These are phyloP conservation scores for Acanthamoeba royreba DNA, from an alignment of 208 protist genomes.

Conservation along the genomic window DNA sequence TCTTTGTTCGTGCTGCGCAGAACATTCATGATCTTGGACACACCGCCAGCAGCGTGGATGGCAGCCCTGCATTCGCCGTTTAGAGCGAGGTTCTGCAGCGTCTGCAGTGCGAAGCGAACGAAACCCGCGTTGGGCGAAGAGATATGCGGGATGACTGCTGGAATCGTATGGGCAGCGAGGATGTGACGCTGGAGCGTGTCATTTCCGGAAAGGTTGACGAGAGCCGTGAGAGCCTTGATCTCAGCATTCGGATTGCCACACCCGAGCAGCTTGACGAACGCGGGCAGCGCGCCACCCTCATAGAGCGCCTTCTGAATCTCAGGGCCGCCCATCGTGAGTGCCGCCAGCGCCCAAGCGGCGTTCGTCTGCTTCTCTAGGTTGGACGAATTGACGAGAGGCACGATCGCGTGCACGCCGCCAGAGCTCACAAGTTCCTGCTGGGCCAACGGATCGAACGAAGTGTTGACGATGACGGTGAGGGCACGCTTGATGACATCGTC, in stretches of 20 bases:
- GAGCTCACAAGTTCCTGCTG: not conserved
- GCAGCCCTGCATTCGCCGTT: not conserved
- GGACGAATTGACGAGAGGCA: not conserved
- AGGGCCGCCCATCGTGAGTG: conserved; percentile 34
- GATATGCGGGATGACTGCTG: not conserved
- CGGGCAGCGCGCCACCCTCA: conserved; percentile 4
- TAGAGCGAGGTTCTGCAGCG: conserved; percentile 27
- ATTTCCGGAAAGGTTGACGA: conserved; percentile 41
- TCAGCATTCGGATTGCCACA: conserved; percentile 27
- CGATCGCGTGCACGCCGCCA: not conserved
- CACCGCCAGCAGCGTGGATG: not conserved
- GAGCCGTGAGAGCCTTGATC: conserved; percentile 21
- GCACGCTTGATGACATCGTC: conserved; percentile 36
- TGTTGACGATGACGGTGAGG: conserved; percentile 24
- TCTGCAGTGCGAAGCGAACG: not conserved
- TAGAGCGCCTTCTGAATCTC: conserved; percentile 5
- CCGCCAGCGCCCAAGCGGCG: conserved; percentile 16
- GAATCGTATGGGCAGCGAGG: not conserved
- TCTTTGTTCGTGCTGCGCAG: not conserved
- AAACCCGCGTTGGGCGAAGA: not conserved
- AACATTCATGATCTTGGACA: not conserved
- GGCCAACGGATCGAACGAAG: conserved; percentile 12
- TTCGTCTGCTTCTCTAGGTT: conserved; percentile 37
- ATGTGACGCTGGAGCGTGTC: not conserved
- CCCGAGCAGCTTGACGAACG: conserved; percentile 14